Base-by-base conservation (phyloP, 2,329 filamentous ascomycete genomes). In the Lachnellula suecica region DNA sequence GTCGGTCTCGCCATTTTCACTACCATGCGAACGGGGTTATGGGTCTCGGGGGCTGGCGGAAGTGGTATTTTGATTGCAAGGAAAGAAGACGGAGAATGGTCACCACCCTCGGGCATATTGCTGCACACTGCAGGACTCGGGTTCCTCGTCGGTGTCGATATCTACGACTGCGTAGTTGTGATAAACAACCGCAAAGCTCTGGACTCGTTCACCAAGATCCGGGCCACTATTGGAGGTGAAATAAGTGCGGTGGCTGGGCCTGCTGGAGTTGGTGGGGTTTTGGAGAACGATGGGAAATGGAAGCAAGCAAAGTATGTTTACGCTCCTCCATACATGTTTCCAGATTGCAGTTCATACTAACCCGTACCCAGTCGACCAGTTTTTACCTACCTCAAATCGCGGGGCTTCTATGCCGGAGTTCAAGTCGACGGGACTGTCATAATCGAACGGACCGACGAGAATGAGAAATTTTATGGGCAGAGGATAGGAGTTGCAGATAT, bases 1-100 rank as follows among this genome's bases (percentile, higher is more conserved):
- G 91, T 93, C 61, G 93, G 91, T 10, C 80, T 97, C 52, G 92
- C 91, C 49, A 89, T 97, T 61, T 97, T 97, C 74, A 96, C 92
- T 1, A 96, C 91, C 25, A 96, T 97, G 91, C 86, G 93, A 54
- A 93, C 90, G 13, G 93, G 93, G 11, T 75, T 97, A 27, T 96
- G 92, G 89, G 79, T 96, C 62, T 93, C 89, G 42, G 93, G 93
- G 42, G 92, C 91, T 15, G 92, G 92, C 24, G 93, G 93, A 35
- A 93, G 90, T 52, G 93, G 93, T 46, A 82, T 97, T 35, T 78
- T 97, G 35, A 84, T 97, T 53, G 92, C 87, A 17, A 83, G 90
- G 60, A 88, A 89, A 64, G 86, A 88, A 22, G 91, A 96, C 60
- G 91, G 92, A 6, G 86, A 85, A 59, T 97, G 92, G 92, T 94